Conservation (phyloP, 1,284 basidiomycete genomes). For the Irpex rosettiformis region DNA sequence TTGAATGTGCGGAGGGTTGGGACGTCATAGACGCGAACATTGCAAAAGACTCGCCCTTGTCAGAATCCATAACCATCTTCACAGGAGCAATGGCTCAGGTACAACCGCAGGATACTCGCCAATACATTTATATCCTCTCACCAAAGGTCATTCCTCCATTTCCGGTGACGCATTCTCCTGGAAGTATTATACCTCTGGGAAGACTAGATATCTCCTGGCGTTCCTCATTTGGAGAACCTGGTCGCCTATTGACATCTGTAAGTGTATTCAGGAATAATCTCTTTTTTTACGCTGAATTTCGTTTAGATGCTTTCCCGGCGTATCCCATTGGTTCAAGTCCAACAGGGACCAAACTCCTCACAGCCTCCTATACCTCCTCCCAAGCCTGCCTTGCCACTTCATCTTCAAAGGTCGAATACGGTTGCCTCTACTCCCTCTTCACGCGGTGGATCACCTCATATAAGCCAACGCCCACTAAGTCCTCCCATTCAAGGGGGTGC, state of each 20-base stretch:
- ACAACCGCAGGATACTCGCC: constrained; percentile 77
- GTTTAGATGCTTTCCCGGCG: constrained; percentile 65
- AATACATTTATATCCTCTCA: constrained; percentile 79
- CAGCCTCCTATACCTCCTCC: constrained; percentile 28
- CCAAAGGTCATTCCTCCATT: constrained; percentile 47
- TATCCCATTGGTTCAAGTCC: constrained; percentile 48
- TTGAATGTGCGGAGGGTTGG: constrained; percentile 76
- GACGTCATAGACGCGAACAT: constrained; percentile 51
- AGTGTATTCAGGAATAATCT: constrained; percentile 16
- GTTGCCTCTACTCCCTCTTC: constrained; percentile 32
- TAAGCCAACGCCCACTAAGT: constrained; percentile 41
- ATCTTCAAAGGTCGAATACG: constrained; percentile 57
- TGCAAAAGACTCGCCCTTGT: constrained; percentile 21
- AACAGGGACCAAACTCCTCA: constrained; percentile 11
- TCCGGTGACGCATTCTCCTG: constrained; percentile 54
- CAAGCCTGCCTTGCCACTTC: constrained; percentile 62
- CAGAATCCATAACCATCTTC: constrained; percentile 42
- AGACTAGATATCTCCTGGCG: constrained; percentile 82
- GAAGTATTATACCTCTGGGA: constrained; percentile 72
- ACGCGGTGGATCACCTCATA: constrained; percentile 51
- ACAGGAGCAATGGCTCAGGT: constrained; percentile 64
- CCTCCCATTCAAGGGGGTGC: constrained; percentile 31
- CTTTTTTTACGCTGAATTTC: neutral
- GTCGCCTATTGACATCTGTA: constrained; percentile 75
- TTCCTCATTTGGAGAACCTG: constrained; percentile 77